Evolutionary conservation across 352 stramenopile species (phyloP).

Genomic region (Phytopythium montanum): DNA sequence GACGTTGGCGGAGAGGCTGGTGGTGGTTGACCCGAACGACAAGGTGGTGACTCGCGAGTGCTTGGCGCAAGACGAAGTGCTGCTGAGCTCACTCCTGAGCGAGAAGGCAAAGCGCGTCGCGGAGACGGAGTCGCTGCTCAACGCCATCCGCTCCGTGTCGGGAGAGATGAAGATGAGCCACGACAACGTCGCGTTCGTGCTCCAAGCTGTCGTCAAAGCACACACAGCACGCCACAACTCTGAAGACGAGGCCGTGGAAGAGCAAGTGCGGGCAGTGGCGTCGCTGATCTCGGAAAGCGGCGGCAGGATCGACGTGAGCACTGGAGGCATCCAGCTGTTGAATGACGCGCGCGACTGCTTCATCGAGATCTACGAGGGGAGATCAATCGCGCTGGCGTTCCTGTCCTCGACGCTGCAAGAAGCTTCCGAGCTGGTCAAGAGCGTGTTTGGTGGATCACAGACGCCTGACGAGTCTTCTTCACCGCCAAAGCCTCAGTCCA

Average conservation of each 20-base stretch:
- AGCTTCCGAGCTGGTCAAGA: conserved; percentile 32
- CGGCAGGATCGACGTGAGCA: conserved; percentile 43
- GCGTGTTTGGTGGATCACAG: conserved; percentile 1
- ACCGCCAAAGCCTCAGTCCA: background rate
- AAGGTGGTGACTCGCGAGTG: conserved; percentile 17
- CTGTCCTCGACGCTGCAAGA: conserved; percentile 48
- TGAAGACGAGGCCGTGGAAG: conserved; percentile 4
- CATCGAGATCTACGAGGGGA: conserved; percentile 36
- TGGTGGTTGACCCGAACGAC: conserved; percentile 9
- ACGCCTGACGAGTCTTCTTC: background rate
- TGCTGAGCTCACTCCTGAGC: conserved; percentile 46
- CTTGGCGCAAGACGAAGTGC: conserved; percentile 30
- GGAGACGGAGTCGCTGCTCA: conserved; percentile 43
- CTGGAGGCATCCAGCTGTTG: conserved; percentile 26
- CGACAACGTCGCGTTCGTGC: conserved; percentile 39
- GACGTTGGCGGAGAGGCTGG: conserved; percentile 8
- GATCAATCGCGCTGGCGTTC: conserved; percentile 36
- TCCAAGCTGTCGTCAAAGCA: conserved; percentile 12
- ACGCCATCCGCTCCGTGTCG: conserved; percentile 39
- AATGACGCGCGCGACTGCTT: conserved; percentile 21
- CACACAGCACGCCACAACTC: background rate
- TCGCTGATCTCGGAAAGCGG: conserved; percentile 40
- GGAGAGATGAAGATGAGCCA: conserved; percentile 38
- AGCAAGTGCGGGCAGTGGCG: conserved; percentile 21
- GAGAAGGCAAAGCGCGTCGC: conserved; percentile 59